Base-by-base conservation (phyloP, 31 red algal species). In the Asparagopsis taxiformis region DNA sequence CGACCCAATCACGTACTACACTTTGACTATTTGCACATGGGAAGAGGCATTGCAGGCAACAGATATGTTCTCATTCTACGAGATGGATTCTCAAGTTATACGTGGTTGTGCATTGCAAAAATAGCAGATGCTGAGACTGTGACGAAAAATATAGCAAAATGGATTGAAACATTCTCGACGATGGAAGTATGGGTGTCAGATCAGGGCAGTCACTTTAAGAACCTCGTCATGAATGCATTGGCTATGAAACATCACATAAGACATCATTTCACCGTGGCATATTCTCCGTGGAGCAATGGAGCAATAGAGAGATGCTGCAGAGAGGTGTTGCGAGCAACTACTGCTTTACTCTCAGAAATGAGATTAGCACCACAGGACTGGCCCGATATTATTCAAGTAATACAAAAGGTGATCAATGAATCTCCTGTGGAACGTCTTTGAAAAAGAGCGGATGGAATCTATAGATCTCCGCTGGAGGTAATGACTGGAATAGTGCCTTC, bases 11-110 rank as follows among this genome's bases (percentile, higher is more conserved):
- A 50, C 11, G 10, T 50, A 10, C 10, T 50, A 13, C 44, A 50
- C 44, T 50, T 50, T 50, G 44, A 50, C 44, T 50, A 50, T 17
- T 17, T 50, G 10, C 17, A 50, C 44, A 50, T 50, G 44, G 44
- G 44, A 13, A 10, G 11, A 17, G 17, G 44, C 44, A 10, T 17
- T 10, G 10, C 44, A 13, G 44, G 44, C 17, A 17, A 50, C 11
- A 10, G 10, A 17, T 50, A 50, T n/a, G n/a, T n/a, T n/a, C n/a
- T n/a, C n/a, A n/a, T n/a, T n/a, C n/a, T n/a, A n/a, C n/a, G n/a
- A n/a, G n/a, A n/a, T n/a, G n/a, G n/a, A n/a, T n/a, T n/a, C n/a
- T n/a, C n/a, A n/a, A n/a, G n/a, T n/a, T n/a, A n/a, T n/a, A n/a
- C n/a, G n/a, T n/a, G n/a, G n/a, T n/a, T n/a, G n/a, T n/a, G n/a